These are phyloP conservation scores for Clitopilus passeckerianus DNA, from an alignment of 768 basidiomycete genomes.

Conservation along the genomic window DNA sequence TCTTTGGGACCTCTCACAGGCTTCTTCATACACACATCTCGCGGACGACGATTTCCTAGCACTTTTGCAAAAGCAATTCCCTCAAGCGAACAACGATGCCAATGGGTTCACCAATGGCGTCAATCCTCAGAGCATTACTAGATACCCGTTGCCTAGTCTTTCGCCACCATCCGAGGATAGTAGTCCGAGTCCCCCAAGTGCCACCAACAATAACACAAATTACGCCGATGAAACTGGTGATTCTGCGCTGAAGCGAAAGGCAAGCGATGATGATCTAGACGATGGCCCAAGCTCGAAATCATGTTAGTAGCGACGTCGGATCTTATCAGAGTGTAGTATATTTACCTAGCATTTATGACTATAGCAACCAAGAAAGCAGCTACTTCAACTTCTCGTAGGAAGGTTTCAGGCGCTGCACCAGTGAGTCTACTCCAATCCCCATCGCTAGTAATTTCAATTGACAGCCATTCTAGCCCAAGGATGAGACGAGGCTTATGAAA, in stretches of 20 bases:
- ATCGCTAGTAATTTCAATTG: background rate
- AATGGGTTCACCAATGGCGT: conserved; percentile 35
- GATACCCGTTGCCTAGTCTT: conserved; percentile 43
- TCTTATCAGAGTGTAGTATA: background rate
- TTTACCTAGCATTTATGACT: background rate
- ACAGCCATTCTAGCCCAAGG: conserved; percentile 35
- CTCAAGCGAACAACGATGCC: conserved; percentile 16
- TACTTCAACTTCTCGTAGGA: conserved; percentile 22
- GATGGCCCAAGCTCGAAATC: conserved; percentile 69
- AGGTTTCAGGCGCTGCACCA: conserved; percentile 24
- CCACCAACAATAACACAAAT: conserved; percentile 22
- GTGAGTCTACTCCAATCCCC: conserved; percentile 14
- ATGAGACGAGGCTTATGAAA: conserved; percentile 74
- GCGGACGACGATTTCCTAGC: conserved; percentile 76
- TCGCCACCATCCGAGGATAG: conserved; percentile 72
- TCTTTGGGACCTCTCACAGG: conserved; percentile 66
- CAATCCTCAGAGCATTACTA: conserved; percentile 56
- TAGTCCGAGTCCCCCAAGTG: conserved; percentile 71
- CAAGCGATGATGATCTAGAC: conserved; percentile 56
- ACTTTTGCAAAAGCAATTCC: conserved; percentile 74
- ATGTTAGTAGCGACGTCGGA: conserved; percentile 29
- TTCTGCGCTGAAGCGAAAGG: conserved; percentile 69
- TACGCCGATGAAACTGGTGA: conserved; percentile 37
- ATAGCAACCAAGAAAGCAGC: conserved; percentile 18
- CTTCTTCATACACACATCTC: conserved; percentile 55